These are phyloP conservation scores for Elaeagnus macrophylla DNA, from an alignment of 306 rosid species.

Conservation along the genomic window DNA sequence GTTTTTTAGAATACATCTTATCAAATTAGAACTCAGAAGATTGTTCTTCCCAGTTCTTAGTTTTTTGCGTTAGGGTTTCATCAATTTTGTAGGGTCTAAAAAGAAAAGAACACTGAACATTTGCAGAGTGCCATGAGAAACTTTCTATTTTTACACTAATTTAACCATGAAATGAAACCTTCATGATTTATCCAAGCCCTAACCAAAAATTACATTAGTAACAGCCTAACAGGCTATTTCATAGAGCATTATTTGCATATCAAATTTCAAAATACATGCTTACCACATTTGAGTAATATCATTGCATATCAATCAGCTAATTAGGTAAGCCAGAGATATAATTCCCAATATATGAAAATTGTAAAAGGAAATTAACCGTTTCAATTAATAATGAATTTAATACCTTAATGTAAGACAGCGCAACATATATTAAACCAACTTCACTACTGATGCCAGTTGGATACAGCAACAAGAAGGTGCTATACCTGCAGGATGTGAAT, in stretches of 20 bases:
- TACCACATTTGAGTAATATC: neutral
- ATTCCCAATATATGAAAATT: neutral
- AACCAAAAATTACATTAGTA: neutral
- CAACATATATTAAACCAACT: conserved; percentile 55
- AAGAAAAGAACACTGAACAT: neutral
- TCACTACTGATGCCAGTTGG: conserved; percentile 60
- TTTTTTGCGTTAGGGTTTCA: neutral
- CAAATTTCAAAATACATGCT: neutral
- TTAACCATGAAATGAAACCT: no score
- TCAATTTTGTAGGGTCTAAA: neutral
- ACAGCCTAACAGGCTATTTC: neutral
- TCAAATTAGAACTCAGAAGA: no score
- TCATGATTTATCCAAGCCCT: neutral
- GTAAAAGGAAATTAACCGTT: neutral
- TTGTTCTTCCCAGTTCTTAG: no score
- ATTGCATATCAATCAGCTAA: neutral
- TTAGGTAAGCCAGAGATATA: neutral
- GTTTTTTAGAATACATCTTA: no score
- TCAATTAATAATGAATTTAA: neutral
- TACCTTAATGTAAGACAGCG: conserved; percentile 72
- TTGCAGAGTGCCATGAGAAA: neutral
- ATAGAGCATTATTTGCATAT: neutral
- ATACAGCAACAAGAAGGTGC: conserved; percentile 57
- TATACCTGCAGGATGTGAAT: conserved; percentile 45
- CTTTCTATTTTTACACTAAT: neutral